A percentile compares a stretch with the other conserved stretches of the same genome.
Conservation (phyloP, 83 land plant species). For the Larix sibirica region DNA sequence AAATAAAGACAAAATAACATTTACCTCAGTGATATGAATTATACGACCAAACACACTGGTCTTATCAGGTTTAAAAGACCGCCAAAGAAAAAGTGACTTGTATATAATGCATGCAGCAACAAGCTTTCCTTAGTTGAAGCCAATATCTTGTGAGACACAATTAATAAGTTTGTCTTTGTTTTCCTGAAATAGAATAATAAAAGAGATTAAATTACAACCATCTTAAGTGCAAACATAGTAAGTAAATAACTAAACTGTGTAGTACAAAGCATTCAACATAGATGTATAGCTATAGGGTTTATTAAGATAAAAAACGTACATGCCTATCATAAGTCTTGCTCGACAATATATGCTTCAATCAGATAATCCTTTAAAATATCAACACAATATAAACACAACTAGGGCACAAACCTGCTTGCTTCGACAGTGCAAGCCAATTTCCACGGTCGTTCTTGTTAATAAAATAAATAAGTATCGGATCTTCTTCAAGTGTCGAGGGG, state of each 20-base stretch:
- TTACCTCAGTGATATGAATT: slow-evolving; percentile 94
- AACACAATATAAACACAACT: too few relatives aligned
- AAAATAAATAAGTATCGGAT: too few relatives aligned
- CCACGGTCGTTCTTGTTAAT: too few relatives aligned
- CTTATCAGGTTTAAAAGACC: slow-evolving; percentile 96
- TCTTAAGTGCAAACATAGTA: neutral
- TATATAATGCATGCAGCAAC: slow-evolving; percentile 93
- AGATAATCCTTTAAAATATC: too few relatives aligned
- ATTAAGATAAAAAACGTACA: neutral
- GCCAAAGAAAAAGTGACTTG: slow-evolving; percentile 96
- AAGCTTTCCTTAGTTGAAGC: slow-evolving; percentile 86
- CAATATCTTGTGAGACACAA: slow-evolving; percentile 80
- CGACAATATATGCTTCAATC: too few relatives aligned
- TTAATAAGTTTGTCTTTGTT: slow-evolving; percentile 83
- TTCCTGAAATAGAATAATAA: slow-evolving; percentile 56
- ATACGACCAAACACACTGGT: slow-evolving; percentile 97
- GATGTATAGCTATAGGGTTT: neutral
- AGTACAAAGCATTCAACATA: neutral
- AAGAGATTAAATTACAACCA: neutral
- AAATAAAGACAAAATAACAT: neutral
- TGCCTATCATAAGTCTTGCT: slow-evolving; percentile 30
- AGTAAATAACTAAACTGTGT: neutral
- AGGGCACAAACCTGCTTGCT: too few relatives aligned
- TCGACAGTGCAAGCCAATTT: too few relatives aligned
- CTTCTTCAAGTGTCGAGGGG: too few relatives aligned